Conservation (phyloP, 1,284 basidiomycete species). For the Filobasidium uniguttulatum region DNA sequence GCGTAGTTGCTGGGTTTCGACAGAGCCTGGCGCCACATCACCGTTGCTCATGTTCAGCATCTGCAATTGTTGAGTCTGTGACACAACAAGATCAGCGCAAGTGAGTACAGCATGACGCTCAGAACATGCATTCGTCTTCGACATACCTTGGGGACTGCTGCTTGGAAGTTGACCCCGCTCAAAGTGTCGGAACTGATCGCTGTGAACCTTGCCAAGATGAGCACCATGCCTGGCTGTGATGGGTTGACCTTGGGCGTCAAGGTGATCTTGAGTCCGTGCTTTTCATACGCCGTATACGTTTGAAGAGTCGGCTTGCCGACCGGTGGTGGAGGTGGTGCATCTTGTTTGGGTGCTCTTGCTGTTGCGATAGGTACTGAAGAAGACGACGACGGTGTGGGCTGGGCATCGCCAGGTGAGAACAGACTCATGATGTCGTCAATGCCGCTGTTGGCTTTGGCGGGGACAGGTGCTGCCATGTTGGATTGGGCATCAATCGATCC, state of each 20-base stretch:
- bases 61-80: slow-evolving; percentile 86
- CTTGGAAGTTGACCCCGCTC: slow-evolving; percentile 76
- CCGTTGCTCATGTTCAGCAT: slow-evolving; percentile 94
- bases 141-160: slow-evolving; percentile 84
- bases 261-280: slow-evolving; percentile 76
- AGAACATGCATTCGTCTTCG: background rate
- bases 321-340: slow-evolving; percentile 17
- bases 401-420: too few relatives aligned
- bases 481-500: slow-evolving; percentile 27
- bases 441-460: slow-evolving; percentile 39
- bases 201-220: slow-evolving; percentile 80
- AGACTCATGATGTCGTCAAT: slow-evolving; percentile 86
- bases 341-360: slow-evolving; percentile 21
- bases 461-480: slow-evolving; percentile 33
- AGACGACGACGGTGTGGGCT: too few relatives aligned
- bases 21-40: slow-evolving; percentile 58
- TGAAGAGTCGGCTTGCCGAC: slow-evolving; percentile 37
- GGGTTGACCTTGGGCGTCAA: slow-evolving; percentile 72
- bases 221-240: slow-evolving; percentile 68
- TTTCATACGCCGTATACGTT: slow-evolving; percentile 77
- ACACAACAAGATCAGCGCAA: too few relatives aligned
- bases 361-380: too few relatives aligned
- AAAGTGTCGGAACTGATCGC: slow-evolving; percentile 45
- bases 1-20: slow-evolving; percentile 90
- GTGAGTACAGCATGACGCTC: slow-evolving; percentile 6